Conservation (phyloP, 1,284 basidiomycete species). For the Tilletia indica region DNA sequence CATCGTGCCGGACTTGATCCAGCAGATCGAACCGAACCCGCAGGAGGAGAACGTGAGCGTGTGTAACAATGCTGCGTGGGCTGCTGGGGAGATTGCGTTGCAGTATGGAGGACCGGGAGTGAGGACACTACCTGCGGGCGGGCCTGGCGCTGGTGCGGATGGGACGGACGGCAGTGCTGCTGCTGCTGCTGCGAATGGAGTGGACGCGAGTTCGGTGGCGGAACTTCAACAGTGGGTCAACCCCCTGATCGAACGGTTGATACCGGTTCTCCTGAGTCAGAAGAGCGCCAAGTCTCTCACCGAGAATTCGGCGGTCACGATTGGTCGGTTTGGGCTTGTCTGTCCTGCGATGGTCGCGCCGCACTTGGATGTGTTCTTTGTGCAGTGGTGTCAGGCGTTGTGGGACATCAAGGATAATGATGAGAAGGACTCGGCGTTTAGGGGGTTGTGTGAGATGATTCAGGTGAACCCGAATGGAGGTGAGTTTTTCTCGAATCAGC, state of each 20-base stretch:
- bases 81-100: conserved; percentile 87
- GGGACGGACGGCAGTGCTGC: background rate
- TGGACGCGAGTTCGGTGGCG: conserved; percentile 14
- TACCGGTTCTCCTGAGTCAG: conserved; percentile 84
- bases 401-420: conserved; percentile 99
- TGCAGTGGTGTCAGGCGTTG: conserved; percentile 93
- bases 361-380: conserved; percentile 83
- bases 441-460: conserved; percentile 93
- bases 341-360: conserved; percentile 85
- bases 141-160: background rate
- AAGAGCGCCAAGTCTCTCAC: conserved; percentile 90
- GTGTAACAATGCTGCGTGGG: conserved; percentile 99
- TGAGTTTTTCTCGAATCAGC: conserved; percentile 17
- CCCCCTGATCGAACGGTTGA: conserved; percentile 78
- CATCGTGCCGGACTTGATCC: conserved; percentile 85
- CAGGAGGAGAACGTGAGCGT: conserved; percentile 90
- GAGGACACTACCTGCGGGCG: background rate
- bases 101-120: conserved; percentile 36
- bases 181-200: background rate
- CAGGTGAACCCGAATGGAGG: conserved; percentile 74
- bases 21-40: conserved; percentile 85
- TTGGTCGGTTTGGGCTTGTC: conserved; percentile 90
- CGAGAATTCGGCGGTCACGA: conserved; percentile 99
- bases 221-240: conserved; percentile 48
- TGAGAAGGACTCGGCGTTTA: conserved; percentile 99